Evolutionary conservation across 495 filamentous ascomycete species (phyloP), one percentile per base, ranked within the genome.

Genomic region (Lepidopterella palustris): DNA sequence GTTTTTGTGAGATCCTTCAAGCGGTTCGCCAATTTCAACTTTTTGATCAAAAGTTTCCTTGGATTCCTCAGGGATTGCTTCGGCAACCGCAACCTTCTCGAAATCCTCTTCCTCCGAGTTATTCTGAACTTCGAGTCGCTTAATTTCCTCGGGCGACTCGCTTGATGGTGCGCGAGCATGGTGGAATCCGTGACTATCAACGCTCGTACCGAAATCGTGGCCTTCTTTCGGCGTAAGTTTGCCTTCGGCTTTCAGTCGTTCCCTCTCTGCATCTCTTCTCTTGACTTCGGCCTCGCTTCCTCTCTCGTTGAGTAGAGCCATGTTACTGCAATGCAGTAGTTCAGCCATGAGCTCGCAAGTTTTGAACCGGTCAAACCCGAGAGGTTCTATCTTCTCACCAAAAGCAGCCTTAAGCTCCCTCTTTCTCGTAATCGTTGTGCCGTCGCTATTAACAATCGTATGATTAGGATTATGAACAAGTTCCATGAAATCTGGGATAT

Each of bases 281-380:
- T 79, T 85, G 29, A 97, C 87, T 62, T 95, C 87, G 49, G 88
- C 83, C 66, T 99, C 93, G 28, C 90, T 91, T 23, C 95, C 95
- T 15, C 84, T 77, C 71, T 97, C 92, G 66, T 99, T 99, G 55
- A 99, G 76, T 49, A 99, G 78, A 6, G 87, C 90, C 93, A 99
- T 99, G 67, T 99, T 99, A 74, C 95, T 97, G 74, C 93, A 99
- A 69, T 99, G 93, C 31, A 99, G 74, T 45, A 99, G 77, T 68
- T 99, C 93, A 1, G 93, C 93, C 95, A 99, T 97, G 63, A 99
- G 77, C 73, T 99, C 93, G 70, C 95, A 99, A 0, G 93, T 96
- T 78, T 99, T 99, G 78, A 99, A 99, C 9, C 93, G 80, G 71
- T 99, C 93, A 67, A 99, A 99, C 1, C 93, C 95, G 18, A 99